A percentile compares a stretch with the other conserved stretches of the same genome.
Conservation (phyloP, 176 grass and related monocot genomes). For the Avena atlantica region DNA sequence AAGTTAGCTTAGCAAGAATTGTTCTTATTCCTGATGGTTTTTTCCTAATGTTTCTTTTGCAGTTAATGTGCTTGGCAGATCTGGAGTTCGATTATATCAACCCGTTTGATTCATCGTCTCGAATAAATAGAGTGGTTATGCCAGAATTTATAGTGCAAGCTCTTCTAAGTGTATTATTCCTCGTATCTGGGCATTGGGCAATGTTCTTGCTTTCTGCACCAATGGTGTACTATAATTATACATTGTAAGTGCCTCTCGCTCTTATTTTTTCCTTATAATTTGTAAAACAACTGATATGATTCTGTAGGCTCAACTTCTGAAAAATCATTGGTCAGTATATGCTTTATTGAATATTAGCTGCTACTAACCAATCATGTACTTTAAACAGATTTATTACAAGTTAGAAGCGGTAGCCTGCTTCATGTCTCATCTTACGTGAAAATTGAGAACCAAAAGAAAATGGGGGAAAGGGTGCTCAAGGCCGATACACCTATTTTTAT, state of each 20-base stretch:
- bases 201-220: constrained; percentile 82
- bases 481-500: neutral
- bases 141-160: constrained; percentile 85
- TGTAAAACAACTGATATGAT: constrained; percentile 10
- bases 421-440: neutral
- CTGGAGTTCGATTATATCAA: constrained; percentile 99
- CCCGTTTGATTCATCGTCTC: constrained; percentile 79
- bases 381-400: neutral
- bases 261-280: neutral
- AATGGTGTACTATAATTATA: constrained; percentile 84
- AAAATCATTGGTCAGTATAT: neutral
- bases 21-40: constrained; percentile 29
- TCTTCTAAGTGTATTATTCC: constrained; percentile 68
- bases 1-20: neutral
- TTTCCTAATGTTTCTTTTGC: constrained; percentile 28
- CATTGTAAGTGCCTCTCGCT: constrained; percentile 62
- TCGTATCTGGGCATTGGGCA: constrained; percentile 88
- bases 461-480: neutral
- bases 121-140: constrained; percentile 91
- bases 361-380: neutral
- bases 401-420: neutral
- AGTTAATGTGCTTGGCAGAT: constrained; percentile 95
- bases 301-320: neutral
- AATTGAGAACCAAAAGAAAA: constrained; percentile 25
- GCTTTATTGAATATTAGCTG: neutral